Percentiles rank a stretch among this genome's conserved stretches.
phyloP scores from a whole-genome alignment of 129 eudicot genomes.

The Heracleum sosnowskyi region DNA sequence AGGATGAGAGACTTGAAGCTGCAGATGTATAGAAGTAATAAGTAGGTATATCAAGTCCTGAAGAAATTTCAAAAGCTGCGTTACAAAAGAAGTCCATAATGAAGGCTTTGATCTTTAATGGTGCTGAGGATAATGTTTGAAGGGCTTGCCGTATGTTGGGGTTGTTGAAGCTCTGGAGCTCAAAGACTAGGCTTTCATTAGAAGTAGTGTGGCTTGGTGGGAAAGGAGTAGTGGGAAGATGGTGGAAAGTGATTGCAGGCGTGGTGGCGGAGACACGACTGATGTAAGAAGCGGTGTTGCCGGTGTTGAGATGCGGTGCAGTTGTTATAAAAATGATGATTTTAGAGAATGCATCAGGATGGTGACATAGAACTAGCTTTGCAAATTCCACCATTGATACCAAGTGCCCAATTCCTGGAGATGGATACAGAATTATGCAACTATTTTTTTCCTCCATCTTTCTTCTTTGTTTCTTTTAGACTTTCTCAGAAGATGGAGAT shows the following conservation, averaged over 20 bases:
- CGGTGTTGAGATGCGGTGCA: conserved; percentile 26
- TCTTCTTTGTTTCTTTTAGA: background rate
- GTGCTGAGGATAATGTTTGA: conserved; percentile 24
- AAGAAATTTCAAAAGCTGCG: conserved; percentile 39
- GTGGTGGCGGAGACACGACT: conserved; percentile 28
- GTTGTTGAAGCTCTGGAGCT: conserved; percentile 38
- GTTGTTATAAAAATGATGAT: conserved; percentile 27
- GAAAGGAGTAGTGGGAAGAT: conserved; percentile 28
- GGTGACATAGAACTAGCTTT: conserved; percentile 30
- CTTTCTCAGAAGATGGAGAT: background rate
- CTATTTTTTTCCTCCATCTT: background rate
- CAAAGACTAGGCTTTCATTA: conserved; percentile 26
- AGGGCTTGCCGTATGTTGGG: conserved; percentile 31
- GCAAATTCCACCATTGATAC: conserved; percentile 58
- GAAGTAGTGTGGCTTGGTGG: conserved; percentile 18
- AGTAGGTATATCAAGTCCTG: conserved; percentile 39
- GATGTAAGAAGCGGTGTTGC: conserved; percentile 34
- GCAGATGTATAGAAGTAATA: conserved; percentile 47
- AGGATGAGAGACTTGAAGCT: conserved; percentile 27
- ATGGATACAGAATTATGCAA: conserved; percentile 37
- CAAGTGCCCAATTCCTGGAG: conserved; percentile 44
- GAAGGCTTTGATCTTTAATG: conserved; percentile 34
- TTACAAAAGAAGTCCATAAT: conserved; percentile 55
- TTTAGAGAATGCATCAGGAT: conserved; percentile 22
- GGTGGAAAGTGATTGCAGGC: conserved; percentile 54